These are phyloP conservation scores for Phanerodontia chrysosporium DNA, from an alignment of 768 basidiomycete species.

Conservation along the genomic window DNA sequence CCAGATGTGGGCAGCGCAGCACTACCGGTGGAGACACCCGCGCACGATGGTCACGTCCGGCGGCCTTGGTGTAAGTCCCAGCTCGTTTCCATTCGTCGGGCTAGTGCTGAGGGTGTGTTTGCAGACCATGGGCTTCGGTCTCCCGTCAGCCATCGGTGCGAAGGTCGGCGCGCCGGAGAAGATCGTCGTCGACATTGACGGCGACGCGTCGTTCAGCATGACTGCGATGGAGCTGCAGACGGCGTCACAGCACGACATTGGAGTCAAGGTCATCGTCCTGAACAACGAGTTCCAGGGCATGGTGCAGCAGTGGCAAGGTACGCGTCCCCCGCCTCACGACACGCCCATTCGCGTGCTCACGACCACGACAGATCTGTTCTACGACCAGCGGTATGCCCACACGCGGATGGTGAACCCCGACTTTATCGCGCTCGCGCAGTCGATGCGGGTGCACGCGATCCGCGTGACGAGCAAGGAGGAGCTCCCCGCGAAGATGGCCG, in stretches of 20 bases:
- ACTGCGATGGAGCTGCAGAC: constrained; percentile 99
- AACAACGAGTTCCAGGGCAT: constrained; percentile 99
- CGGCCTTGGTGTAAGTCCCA: constrained; percentile 77
- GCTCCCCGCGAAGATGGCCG: constrained; percentile 94
- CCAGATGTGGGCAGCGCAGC: constrained; percentile 99
- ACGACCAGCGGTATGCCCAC: constrained; percentile 94
- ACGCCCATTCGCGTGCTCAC: neutral
- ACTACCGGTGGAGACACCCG: constrained; percentile 87
- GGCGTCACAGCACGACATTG: constrained; percentile 86
- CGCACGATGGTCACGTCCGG: constrained; percentile 89
- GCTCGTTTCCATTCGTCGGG: constrained; percentile 3
- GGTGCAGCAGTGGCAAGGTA: constrained; percentile 99
- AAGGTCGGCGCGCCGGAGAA: constrained; percentile 95
- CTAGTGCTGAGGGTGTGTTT: neutral
- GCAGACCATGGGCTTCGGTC: constrained; percentile 97
- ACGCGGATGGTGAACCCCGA: constrained; percentile 95
- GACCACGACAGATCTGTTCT: constrained; percentile 93
- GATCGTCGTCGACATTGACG: constrained; percentile 93
- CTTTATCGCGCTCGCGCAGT: constrained; percentile 82
- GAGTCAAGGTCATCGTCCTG: constrained; percentile 89
- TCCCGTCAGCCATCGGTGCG: constrained; percentile 92
- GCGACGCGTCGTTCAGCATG: constrained; percentile 98
- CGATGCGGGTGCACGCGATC: constrained; percentile 93
- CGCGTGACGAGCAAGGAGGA: constrained; percentile 67
- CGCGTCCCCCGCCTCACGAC: constrained; percentile 15